Evolutionary conservation across 305 asterid species (phyloP), one percentile per base, ranked within the genome.

Genomic region (Fraxinus sp.): DNA sequence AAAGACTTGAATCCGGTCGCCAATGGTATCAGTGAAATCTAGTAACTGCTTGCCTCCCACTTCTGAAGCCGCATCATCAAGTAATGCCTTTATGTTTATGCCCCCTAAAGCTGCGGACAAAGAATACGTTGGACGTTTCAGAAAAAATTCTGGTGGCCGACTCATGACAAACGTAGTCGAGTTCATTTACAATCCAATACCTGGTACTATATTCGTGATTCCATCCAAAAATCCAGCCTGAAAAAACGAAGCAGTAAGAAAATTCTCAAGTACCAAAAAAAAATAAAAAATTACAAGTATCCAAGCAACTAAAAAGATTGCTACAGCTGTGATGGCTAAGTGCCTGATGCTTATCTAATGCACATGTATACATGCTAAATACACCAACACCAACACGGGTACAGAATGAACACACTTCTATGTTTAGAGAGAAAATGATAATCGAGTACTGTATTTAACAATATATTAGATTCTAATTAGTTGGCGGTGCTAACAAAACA

Each of bases 201-300:
- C 98, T 88, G 98, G 99, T 79, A 95, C 94, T 82, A 94, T 84
- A 79, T 90, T 91, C 70, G 95, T 89, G 82, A 95, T 88, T 81
- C 97, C 98, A 24, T 95, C 97, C 80, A 95, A 89, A 88, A 95
- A 95, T 71, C 98, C 98, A 82, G 98, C 99, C 98, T 93, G 92
- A 46, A 77, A 74, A 83, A 77, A 81, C 8, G 10, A 28, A 72
- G 32, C 2, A 3, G 73, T 30, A 18, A 72, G 32, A 70, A 44
- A 1, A 18, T 35, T 41, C 32, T 44, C 36, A 66, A 66, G 74
- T 9, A 18, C 28, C 10, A 8, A 26, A 1, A 6, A 4, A 22
- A 7, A 35, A 35, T 4, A 35, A 35, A 64, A 4, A n/a, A n/a
- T n/a, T 7, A 2, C 30, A 20, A 24, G 16, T 20, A 20, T 62